A percentile compares a stretch with the other conserved stretches of the same genome.
phyloP scores from a whole-genome alignment of 1,139 yeast species.

The Blastobotrys ciferrii region DNA sequence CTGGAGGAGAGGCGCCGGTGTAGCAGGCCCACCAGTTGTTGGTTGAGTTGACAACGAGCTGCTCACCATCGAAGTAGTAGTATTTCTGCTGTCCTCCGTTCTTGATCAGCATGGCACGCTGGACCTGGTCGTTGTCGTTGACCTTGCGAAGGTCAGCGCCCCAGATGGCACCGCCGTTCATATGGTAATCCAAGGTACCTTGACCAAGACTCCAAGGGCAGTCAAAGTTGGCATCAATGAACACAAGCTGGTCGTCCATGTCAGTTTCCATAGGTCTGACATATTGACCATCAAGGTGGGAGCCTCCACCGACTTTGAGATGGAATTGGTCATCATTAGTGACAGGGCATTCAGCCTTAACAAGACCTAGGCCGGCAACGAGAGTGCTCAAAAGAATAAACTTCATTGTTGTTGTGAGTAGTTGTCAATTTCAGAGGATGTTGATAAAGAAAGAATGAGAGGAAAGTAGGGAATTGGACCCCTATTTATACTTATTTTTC shows the following conservation, averaged over 20 bases:
- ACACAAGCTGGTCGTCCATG: constrained; percentile 3
- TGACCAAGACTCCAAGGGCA: constrained; percentile 4
- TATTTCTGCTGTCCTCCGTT: constrained; percentile 2
- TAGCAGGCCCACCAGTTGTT: constrained; percentile 11
- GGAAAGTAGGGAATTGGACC: background rate
- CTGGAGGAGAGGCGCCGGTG: constrained; percentile 7
- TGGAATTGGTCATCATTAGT: constrained; percentile 8
- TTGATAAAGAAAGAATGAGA: background rate
- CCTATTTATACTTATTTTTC: background rate
- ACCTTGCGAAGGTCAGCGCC: constrained; percentile 5
- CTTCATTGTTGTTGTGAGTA: constrained; percentile 3
- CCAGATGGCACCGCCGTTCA: constrained; percentile 4
- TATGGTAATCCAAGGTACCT: constrained; percentile 3
- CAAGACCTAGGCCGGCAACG: background rate
- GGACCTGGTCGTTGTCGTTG: background rate
- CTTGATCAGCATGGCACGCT: background rate
- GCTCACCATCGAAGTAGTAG: constrained; percentile 1
- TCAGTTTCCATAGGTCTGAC: constrained; percentile 4
- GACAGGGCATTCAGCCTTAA: background rate
- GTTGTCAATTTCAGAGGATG: background rate
- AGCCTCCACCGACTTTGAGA: constrained; percentile 5
- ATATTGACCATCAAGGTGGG: constrained; percentile 9
- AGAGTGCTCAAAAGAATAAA: background rate
- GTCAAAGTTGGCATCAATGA: constrained; percentile 7
- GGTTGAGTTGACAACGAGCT: background rate